These are phyloP conservation scores for Apiosordaria backusii DNA, from an alignment of 495 filamentous ascomycete genomes.

Conservation along the genomic window DNA sequence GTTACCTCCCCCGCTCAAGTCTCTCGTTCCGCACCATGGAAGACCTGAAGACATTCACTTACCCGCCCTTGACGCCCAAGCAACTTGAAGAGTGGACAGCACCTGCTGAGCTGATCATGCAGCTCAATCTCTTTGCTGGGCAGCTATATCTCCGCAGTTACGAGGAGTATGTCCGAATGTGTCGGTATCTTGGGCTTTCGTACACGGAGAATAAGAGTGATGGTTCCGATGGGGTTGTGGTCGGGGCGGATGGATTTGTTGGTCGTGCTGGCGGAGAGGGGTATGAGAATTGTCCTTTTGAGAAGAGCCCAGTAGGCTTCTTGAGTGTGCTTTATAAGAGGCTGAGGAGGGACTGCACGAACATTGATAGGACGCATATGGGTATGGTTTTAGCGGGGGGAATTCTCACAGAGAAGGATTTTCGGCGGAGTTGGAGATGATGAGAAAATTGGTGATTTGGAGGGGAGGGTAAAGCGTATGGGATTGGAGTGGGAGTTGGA, in stretches of 20 bases:
- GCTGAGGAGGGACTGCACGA: constrained; percentile 50
- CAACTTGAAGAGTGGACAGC: constrained; percentile 16
- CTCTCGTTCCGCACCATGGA: constrained; percentile 46
- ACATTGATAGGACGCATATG: constrained; percentile 53
- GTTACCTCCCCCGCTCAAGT: constrained; percentile 57
- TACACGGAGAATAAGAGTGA: constrained; percentile 16
- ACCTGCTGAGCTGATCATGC: constrained; percentile 29
- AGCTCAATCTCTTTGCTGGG: constrained; percentile 66
- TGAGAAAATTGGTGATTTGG: background rate
- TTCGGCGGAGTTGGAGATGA: constrained; percentile 14
- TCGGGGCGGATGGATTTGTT: constrained; percentile 45
- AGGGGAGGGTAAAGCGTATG: background rate
- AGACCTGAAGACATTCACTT: constrained; percentile 41
- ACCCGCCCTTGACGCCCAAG: constrained; percentile 23
- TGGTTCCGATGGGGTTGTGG: constrained; percentile 29
- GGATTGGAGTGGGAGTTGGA: background rate
- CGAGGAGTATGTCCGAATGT: constrained; percentile 51
- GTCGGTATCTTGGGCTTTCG: constrained; percentile 50
- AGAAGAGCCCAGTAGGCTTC: constrained; percentile 52
- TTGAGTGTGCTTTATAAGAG: constrained; percentile 46
- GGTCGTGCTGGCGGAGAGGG: constrained; percentile 21
- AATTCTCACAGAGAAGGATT: constrained; percentile 37
- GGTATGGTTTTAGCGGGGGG: constrained; percentile 45
- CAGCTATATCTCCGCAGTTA: constrained; percentile 58
- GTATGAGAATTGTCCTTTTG: constrained; percentile 32